Conservation (phyloP, 2,329 filamentous ascomycete genomes). For the Colletotrichum sp. region DNA sequence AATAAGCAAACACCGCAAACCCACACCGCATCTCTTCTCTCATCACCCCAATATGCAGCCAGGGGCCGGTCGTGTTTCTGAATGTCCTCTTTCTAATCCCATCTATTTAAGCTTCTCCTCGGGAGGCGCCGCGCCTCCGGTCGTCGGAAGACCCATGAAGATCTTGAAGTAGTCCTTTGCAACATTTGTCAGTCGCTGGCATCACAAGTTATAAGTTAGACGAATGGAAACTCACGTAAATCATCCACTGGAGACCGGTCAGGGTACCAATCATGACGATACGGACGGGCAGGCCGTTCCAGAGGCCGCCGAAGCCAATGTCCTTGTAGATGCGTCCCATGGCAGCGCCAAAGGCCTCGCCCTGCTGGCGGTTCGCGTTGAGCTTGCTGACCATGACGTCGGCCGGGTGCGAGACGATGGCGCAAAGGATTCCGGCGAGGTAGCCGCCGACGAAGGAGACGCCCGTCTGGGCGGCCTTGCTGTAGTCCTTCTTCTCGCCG, state of each 20-base stretch:
- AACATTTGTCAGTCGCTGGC: slow-evolving; percentile 21
- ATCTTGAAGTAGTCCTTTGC: slow-evolving; percentile 83
- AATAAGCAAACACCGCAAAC: neutral
- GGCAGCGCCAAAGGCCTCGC: slow-evolving; percentile 80
- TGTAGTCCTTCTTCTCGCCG: slow-evolving; percentile 79
- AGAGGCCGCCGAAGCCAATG: slow-evolving; percentile 86
- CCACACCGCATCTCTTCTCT: neutral
- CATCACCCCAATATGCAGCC: neutral
- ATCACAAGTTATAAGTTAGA: neutral
- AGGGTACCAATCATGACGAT: slow-evolving; percentile 90
- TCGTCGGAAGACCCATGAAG: slow-evolving; percentile 86
- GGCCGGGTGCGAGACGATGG: slow-evolving; percentile 79
- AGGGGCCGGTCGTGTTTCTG: neutral
- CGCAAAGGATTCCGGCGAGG: slow-evolving; percentile 86
- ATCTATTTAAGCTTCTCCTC: slow-evolving; percentile 49
- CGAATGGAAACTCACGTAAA: slow-evolving; percentile 65
- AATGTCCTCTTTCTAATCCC: neutral
- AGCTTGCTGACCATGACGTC: slow-evolving; percentile 95
- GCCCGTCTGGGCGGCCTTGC: slow-evolving; percentile 80
- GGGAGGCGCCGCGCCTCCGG: slow-evolving; percentile 67
- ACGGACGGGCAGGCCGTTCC: slow-evolving; percentile 84
- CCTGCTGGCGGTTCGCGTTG: slow-evolving; percentile 77
- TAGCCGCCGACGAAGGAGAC: slow-evolving; percentile 88
- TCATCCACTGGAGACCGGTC: slow-evolving; percentile 92
- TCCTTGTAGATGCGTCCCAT: slow-evolving; percentile 82